Conservation (phyloP, 2,329 filamentous ascomycete species). For the Hymenoscyphus linearis region DNA sequence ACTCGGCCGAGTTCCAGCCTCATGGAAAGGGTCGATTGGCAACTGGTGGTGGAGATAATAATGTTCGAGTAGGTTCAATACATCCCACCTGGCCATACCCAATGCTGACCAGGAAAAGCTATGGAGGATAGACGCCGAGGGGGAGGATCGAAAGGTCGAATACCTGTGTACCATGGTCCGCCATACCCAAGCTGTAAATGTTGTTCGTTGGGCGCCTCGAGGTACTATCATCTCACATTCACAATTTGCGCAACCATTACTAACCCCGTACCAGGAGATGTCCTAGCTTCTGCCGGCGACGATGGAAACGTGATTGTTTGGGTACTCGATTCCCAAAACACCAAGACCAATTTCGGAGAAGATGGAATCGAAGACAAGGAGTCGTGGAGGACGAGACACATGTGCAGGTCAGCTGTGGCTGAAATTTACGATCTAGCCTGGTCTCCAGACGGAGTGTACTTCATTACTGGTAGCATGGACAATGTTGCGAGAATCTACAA, state of each 20-base stretch:
- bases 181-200: constrained; percentile 96
- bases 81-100: background rate
- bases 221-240: constrained; percentile 46
- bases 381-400: constrained; percentile 93
- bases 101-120: constrained; percentile 50
- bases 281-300: constrained; percentile 90
- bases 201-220: constrained; percentile 91
- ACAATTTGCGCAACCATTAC: constrained; percentile 1
- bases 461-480: constrained; percentile 99
- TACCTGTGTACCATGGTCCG: constrained; percentile 89
- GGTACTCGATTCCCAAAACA: constrained; percentile 72
- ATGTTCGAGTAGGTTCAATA: constrained; percentile 67
- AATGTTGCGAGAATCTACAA: constrained; percentile 98
- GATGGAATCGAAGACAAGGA: constrained; percentile 91
- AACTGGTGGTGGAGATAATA: constrained; percentile 92
- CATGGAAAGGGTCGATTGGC: constrained; percentile 86
- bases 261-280: constrained; percentile 59
- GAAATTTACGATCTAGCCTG: constrained; percentile 98
- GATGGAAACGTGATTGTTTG: constrained; percentile 96
- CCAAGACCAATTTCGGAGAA: constrained; percentile 67
- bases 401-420: constrained; percentile 90
- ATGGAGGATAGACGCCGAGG: constrained; percentile 83
- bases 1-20: constrained; percentile 94
- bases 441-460: constrained; percentile 94
- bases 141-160: constrained; percentile 81